Percentiles rank a stretch among this genome's conserved stretches.
Evolutionary conservation across 495 filamentous ascomycete genomes (phyloP).

Genomic region (Aspergillus hancockii): DNA sequence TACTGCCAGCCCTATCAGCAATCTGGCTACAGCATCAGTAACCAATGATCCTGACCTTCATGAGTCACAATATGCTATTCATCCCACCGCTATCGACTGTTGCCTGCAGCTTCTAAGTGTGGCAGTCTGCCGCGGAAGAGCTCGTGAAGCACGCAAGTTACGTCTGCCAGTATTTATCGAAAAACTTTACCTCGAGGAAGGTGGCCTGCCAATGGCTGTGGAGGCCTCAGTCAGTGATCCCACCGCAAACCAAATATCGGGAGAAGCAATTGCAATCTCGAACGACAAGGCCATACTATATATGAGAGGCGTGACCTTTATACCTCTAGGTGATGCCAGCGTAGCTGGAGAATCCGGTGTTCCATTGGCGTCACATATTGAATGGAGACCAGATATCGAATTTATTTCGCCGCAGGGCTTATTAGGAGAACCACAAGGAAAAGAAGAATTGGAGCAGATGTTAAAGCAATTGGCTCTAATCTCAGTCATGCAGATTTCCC

Average conservation of each 20-base stretch:
- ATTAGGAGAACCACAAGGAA: background rate
- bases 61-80: constrained; percentile 29
- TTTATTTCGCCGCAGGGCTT: background rate
- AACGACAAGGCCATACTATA: background rate
- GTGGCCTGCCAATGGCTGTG: background rate
- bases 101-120: constrained; percentile 39
- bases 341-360: background rate
- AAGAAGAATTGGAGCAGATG: background rate
- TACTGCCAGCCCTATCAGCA: constrained; percentile 21
- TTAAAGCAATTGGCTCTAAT: background rate
- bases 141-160: constrained; percentile 22
- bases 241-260: background rate
- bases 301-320: background rate
- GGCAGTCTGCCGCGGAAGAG: constrained; percentile 30
- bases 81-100: constrained; percentile 46
- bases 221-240: background rate
- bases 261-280: background rate
- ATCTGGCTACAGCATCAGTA: constrained; percentile 24
- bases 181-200: background rate
- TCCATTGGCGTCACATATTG: background rate
- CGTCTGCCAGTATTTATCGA: constrained; percentile 1
- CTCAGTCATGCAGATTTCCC: background rate
- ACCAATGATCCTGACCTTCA: background rate
- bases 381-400: constrained; percentile 29
- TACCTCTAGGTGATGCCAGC: background rate